Conservation (phyloP, 129 eudicot species). For the Solidago caesia region DNA sequence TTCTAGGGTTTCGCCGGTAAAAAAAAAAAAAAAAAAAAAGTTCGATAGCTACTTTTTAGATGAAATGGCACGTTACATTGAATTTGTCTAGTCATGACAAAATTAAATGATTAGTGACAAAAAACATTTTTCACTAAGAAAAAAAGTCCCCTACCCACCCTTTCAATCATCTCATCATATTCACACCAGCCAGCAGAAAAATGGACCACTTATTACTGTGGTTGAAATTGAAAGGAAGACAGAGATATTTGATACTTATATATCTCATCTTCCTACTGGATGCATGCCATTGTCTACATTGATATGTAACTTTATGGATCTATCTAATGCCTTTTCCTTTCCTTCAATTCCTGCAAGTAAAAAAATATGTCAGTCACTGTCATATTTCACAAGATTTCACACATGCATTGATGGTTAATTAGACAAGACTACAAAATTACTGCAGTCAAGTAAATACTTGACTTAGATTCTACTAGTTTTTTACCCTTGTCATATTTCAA, state of each 20-base stretch:
- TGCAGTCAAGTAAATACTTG: slow-evolving; percentile 5
- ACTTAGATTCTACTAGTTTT: too few relatives aligned
- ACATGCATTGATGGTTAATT: background rate
- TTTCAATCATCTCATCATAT: background rate
- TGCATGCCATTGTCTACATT: background rate
- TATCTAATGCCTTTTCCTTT: slow-evolving; percentile 8
- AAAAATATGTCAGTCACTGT: slow-evolving; percentile 5
- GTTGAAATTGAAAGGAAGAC: slow-evolving; percentile 16
- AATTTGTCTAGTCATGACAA: too few relatives aligned
- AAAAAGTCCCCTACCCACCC: background rate
- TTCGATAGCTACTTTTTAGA: too few relatives aligned
- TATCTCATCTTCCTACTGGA: background rate
- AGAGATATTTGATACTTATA: background rate
- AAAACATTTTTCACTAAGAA: background rate
- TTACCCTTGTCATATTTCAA: background rate
- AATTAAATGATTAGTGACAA: background rate
- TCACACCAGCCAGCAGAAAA: background rate
- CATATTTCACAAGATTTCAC: background rate
- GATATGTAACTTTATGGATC: slow-evolving; percentile 10
- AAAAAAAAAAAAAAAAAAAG: too few relatives aligned
- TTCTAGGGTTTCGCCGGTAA: too few relatives aligned
- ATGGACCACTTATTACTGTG: slow-evolving; percentile 15
- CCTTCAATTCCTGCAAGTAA: background rate
- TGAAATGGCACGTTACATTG: too few relatives aligned
- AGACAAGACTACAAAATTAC: background rate